Conservation (phyloP, 169 alveolate genomes). For the Perkinsus olseni region DNA sequence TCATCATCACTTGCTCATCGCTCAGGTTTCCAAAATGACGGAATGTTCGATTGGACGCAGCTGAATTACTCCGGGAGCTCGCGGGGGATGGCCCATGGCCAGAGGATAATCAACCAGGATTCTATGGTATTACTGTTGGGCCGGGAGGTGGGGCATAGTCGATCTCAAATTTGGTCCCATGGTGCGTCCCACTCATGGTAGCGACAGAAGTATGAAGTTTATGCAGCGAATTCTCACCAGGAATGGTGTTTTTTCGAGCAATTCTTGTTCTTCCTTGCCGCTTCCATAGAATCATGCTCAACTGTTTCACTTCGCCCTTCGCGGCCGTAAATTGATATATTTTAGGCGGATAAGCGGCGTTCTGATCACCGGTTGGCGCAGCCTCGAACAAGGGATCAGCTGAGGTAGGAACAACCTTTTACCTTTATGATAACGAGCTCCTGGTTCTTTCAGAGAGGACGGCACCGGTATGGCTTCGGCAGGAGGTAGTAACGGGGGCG, state of each 20-base stretch:
- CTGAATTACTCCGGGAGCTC: conserved; percentile 16
- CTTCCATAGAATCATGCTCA: too few species aligned
- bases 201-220: too few species aligned
- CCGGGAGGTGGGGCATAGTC: too few species aligned
- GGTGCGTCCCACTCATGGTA: too few species aligned
- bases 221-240: too few species aligned
- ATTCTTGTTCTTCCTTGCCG: too few species aligned
- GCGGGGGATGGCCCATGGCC: background rate
- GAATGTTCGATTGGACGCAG: conserved; percentile 89
- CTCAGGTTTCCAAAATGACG: conserved; percentile 85
- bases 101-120: background rate
- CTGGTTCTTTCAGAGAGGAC: background rate
- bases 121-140: background rate
- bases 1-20: conserved; percentile 12
- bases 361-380: background rate
- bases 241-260: too few species aligned
- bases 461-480: background rate
- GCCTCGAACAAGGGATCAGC: background rate
- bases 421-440: background rate
- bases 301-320: too few species aligned
- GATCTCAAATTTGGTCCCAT: too few species aligned
- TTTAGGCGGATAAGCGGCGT: background rate
- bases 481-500: background rate
- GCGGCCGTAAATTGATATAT: too few species aligned
- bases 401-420: background rate